Conservation (phyloP, 495 filamentous ascomycete species). For the Massariosphaeria phaeospora region DNA sequence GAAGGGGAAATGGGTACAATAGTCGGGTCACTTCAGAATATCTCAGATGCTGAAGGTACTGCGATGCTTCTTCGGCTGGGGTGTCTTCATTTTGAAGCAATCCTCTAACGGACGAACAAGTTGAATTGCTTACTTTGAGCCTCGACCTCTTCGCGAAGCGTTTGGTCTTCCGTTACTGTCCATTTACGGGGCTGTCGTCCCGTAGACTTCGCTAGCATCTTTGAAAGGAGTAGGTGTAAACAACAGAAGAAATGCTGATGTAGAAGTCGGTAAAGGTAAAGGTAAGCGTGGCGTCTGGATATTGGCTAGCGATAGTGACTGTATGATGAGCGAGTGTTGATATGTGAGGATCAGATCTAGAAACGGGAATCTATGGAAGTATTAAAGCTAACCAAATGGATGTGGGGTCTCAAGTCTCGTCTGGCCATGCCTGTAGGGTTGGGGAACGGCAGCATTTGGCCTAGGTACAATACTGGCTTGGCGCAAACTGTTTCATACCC, state of each 20-base stretch:
- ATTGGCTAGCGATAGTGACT: not conserved
- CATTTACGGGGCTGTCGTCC: constrained; percentile 26
- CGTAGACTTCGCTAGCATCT: not conserved
- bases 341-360: constrained; percentile 3
- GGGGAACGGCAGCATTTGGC: not conserved
- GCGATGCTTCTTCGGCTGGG: too few species aligned
- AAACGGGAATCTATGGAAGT: not conserved
- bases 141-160: constrained; percentile 26
- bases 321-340: not conserved
- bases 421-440: not conserved
- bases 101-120: not conserved
- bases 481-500: constrained; percentile 16
- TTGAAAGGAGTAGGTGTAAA: not conserved
- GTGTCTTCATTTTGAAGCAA: too few species aligned
- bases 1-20: not conserved
- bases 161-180: constrained; percentile 28
- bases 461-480: constrained; percentile 11
- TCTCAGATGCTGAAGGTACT: too few species aligned
- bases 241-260: not conserved
- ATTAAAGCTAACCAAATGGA: constrained; percentile 14
- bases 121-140: constrained; percentile 22
- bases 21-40: not conserved
- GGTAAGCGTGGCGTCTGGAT: not conserved
- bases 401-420: not conserved
- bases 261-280: not conserved